phyloP scores from a whole-genome alignment of 164 flowering plant genomes.

The Akebia trifoliata region DNA sequence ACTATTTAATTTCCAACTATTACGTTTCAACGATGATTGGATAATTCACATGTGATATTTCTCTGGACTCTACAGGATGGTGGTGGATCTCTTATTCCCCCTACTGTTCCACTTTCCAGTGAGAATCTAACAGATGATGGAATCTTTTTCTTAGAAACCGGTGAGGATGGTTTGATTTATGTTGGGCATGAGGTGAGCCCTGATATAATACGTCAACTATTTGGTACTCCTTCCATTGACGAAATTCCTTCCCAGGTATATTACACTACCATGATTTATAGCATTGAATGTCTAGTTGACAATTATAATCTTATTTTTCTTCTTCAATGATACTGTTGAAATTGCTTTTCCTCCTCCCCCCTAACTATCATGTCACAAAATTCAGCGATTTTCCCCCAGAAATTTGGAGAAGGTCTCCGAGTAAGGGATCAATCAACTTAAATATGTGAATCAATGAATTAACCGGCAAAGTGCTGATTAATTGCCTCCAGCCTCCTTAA shows the following conservation, averaged over 20 bases:
- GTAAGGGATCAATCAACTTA: too few species aligned
- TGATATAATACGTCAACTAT: constrained; percentile 48
- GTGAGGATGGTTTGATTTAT: constrained; percentile 77
- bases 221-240: constrained; percentile 61
- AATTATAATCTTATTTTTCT: background rate
- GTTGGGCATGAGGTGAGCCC: constrained; percentile 62
- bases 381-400: too few species aligned
- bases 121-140: constrained; percentile 84
- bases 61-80: constrained; percentile 44
- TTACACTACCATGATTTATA: background rate
- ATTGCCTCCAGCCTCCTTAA: too few species aligned
- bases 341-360: too few species aligned
- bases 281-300: background rate
- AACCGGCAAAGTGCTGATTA: too few species aligned
- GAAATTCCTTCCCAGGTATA: constrained; percentile 85
- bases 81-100: constrained; percentile 51
- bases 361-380: too few species aligned
- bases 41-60: background rate
- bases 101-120: constrained; percentile 79
- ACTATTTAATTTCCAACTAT: too few species aligned
- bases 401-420: too few species aligned
- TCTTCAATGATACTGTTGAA: too few species aligned
- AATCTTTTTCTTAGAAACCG: constrained; percentile 88
- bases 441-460: too few species aligned
- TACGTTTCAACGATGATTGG: background rate